Conservation (phyloP, 805 yeast species). For the Cyberlindnera meyerae region DNA sequence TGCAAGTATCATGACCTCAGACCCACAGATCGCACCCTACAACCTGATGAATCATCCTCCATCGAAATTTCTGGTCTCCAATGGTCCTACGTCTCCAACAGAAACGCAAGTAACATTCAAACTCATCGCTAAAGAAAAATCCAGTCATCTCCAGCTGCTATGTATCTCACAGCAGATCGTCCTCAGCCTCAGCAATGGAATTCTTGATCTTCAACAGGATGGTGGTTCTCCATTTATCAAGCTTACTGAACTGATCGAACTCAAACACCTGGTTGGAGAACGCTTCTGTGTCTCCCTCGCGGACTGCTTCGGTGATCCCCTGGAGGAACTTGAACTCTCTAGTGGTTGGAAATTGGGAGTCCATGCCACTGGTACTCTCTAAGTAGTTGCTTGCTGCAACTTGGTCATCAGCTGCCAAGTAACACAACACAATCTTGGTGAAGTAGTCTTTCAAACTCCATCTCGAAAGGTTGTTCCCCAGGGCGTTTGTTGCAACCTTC, state of each 20-base stretch:
- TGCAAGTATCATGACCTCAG: too few relatives aligned
- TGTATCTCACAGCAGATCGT: slow-evolving; percentile 44
- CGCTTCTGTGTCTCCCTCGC: slow-evolving; percentile 73
- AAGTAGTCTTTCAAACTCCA: slow-evolving; percentile 95
- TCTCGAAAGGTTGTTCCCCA: slow-evolving; percentile 69
- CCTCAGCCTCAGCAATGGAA: slow-evolving; percentile 65
- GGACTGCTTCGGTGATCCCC: slow-evolving; percentile 67
- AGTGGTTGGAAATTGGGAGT: slow-evolving; percentile 67
- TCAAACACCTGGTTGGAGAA: slow-evolving; percentile 73
- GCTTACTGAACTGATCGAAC: slow-evolving; percentile 80
- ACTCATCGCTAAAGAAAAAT: too few relatives aligned
- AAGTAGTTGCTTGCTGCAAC: slow-evolving; percentile 80
- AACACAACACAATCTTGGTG: slow-evolving; percentile 75
- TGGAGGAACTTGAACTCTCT: slow-evolving; percentile 69
- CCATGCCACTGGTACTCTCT: slow-evolving; percentile 61
- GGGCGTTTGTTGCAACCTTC: slow-evolving; percentile 66
- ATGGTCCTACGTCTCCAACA: too few relatives aligned
- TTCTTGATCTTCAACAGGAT: slow-evolving; percentile 78
- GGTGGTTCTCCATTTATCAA: slow-evolving; percentile 88
- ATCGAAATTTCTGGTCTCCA: too few relatives aligned
- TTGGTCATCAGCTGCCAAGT: slow-evolving; percentile 76
- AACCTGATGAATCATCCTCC: too few relatives aligned
- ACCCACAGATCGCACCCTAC: too few relatives aligned
- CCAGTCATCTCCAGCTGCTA: too few relatives aligned
- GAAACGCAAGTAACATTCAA: too few relatives aligned